phyloP scores from a whole-genome alignment of 2,329 filamentous ascomycete species.

The Penicillium sp. region DNA sequence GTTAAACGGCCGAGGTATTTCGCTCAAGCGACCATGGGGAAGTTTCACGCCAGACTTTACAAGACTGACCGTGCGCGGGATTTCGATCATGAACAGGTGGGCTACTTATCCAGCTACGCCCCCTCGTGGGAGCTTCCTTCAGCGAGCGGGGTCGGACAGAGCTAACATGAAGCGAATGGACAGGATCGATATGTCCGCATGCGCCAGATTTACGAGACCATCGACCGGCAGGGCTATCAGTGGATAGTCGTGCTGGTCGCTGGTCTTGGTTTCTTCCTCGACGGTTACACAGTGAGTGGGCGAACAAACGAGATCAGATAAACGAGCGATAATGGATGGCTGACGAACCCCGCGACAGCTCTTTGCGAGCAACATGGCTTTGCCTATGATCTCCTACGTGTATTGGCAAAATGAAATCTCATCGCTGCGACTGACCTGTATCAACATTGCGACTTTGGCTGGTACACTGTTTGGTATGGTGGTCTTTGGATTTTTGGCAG shows the following conservation, averaged over 20 bases:
- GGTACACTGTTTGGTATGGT: constrained; percentile 53
- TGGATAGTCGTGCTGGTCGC: constrained; percentile 50
- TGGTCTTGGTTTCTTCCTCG: constrained; percentile 53
- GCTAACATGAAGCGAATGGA: background rate
- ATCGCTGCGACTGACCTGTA: constrained; percentile 38
- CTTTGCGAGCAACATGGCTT: constrained; percentile 54
- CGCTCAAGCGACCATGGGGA: constrained; percentile 31
- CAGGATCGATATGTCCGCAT: constrained; percentile 47
- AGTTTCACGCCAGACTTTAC: constrained; percentile 40
- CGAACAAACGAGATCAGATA: background rate
- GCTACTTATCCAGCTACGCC: background rate
- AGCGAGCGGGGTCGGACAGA: background rate
- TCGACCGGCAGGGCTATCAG: constrained; percentile 46
- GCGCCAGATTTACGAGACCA: constrained; percentile 48
- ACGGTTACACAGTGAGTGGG: constrained; percentile 44
- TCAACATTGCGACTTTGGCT: constrained; percentile 50
- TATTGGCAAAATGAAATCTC: constrained; percentile 48
- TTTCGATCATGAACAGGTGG: constrained; percentile 47
- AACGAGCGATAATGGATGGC: background rate
- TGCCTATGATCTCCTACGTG: constrained; percentile 51
- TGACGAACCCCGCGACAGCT: constrained; percentile 30
- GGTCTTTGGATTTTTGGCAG: constrained; percentile 50
- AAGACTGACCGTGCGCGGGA: constrained; percentile 47
- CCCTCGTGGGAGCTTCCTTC: background rate
- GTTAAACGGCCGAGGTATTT: background rate